phyloP scores from a whole-genome alignment of 495 filamentous ascomycete species.

The Penicillium egyptiacum region DNA sequence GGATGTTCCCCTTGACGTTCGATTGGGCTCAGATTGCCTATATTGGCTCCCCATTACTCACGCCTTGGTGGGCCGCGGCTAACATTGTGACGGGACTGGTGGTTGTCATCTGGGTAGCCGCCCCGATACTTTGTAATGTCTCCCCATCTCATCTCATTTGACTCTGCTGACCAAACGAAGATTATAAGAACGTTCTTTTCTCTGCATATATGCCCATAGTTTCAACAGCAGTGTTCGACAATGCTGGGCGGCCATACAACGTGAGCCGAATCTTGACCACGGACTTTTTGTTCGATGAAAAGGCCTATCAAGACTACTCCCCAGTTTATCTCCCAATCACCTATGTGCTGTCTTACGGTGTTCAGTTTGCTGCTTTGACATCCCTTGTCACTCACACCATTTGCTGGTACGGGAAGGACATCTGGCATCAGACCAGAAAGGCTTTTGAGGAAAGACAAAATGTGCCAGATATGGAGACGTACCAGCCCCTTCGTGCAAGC shows the following conservation, averaged over 20 bases:
- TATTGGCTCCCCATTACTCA: slow-evolving; percentile 79
- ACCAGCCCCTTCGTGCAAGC: slow-evolving; percentile 22
- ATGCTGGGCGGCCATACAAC: slow-evolving; percentile 74
- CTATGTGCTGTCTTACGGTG: slow-evolving; percentile 76
- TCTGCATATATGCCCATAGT: slow-evolving; percentile 74
- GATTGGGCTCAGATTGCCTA: slow-evolving; percentile 93
- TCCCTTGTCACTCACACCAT: slow-evolving; percentile 43
- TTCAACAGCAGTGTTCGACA: slow-evolving; percentile 77
- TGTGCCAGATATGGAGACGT: slow-evolving; percentile 24
- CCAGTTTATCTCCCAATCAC: slow-evolving; percentile 82
- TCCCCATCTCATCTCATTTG: neutral
- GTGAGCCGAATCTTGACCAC: slow-evolving; percentile 72
- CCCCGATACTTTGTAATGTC: slow-evolving; percentile 60
- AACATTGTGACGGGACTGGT: slow-evolving; percentile 82
- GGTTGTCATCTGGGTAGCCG: slow-evolving; percentile 78
- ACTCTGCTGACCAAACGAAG: slow-evolving; percentile 18
- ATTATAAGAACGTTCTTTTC: slow-evolving; percentile 75
- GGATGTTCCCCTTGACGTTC: slow-evolving; percentile 81
- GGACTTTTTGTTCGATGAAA: slow-evolving; percentile 71
- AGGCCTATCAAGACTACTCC: slow-evolving; percentile 74
- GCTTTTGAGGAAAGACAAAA: slow-evolving; percentile 29
- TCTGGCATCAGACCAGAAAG: slow-evolving; percentile 30
- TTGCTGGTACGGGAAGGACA: slow-evolving; percentile 34
- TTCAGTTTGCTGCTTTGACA: slow-evolving; percentile 79
- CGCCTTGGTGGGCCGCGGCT: slow-evolving; percentile 85